Evolutionary conservation across 306 rosid species (phyloP).

Genomic region (Prunus mira): DNA sequence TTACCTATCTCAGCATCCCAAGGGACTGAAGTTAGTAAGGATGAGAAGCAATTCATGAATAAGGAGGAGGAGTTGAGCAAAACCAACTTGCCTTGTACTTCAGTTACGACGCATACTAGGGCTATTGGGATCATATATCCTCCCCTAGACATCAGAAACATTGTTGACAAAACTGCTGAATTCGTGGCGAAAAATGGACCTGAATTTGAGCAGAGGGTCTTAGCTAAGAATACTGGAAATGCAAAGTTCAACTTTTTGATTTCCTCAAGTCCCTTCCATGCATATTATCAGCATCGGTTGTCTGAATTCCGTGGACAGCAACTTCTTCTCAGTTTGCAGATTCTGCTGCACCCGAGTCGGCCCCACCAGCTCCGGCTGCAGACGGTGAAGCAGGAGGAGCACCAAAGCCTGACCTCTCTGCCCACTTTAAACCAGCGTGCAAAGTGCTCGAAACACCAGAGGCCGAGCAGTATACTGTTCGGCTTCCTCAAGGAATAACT

Average conservation of each 20-base stretch:
- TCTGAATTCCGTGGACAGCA: constrained; percentile 62
- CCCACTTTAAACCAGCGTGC: constrained; percentile 62
- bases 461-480: constrained; percentile 84
- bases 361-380: constrained; percentile 28
- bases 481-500: constrained; percentile 95
- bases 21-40: constrained; percentile 33
- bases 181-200: constrained; percentile 93
- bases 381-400: constrained; percentile 43
- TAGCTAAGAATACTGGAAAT: constrained; percentile 74
- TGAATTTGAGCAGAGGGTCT: constrained; percentile 83
- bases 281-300: constrained; percentile 85
- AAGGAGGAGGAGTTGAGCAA: constrained; percentile 36
- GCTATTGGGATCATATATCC: constrained; percentile 94
- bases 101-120: constrained; percentile 82
- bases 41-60: constrained; percentile 16
- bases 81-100: constrained; percentile 13
- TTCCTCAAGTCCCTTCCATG: constrained; percentile 76
- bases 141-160: constrained; percentile 82
- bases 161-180: constrained; percentile 89
- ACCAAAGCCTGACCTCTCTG: constrained; percentile 57
- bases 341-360: constrained; percentile 34
- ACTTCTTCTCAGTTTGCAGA: constrained; percentile 40
- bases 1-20: constrained; percentile 60
- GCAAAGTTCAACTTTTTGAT: constrained; percentile 76
- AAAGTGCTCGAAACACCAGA: constrained; percentile 78